These are phyloP conservation scores for Backusella tuberculispora DNA, from an alignment of 192 early-diverging fungal genomes.

Conservation along the genomic window DNA sequence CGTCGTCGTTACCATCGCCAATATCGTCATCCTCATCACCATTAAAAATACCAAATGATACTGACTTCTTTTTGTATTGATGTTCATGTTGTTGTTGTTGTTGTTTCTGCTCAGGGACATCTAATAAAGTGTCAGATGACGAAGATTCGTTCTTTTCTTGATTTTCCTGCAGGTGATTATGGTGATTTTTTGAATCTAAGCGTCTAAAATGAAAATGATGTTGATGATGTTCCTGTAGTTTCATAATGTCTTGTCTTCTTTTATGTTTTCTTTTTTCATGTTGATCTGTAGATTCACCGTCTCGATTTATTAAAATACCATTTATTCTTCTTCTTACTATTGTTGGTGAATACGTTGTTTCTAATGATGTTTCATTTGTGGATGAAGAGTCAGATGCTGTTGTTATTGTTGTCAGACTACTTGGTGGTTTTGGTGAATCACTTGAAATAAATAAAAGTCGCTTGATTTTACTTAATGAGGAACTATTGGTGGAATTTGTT, in stretches of 20 bases:
- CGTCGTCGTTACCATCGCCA: constrained; percentile 1
- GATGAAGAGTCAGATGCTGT: background rate
- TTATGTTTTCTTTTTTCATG: constrained; percentile 4
- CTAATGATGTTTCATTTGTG: background rate
- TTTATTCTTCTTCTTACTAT: background rate
- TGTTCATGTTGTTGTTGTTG: background rate
- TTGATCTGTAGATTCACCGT: constrained; percentile 26
- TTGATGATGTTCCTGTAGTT: background rate
- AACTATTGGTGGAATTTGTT: constrained; percentile 6
- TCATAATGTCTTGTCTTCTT: constrained; percentile 22
- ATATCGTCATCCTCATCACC: background rate
- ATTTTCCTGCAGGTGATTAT: background rate
- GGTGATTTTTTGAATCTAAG: constrained; percentile 11
- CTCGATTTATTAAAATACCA: constrained; percentile 26
- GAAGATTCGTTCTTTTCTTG: background rate
- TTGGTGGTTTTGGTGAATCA: constrained; percentile 4
- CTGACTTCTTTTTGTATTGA: background rate
- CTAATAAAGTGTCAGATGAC: background rate
- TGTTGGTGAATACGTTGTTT: background rate
- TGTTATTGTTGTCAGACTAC: constrained; percentile 1
- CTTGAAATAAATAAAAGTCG: constrained; percentile 5
- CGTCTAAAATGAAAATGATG: constrained; percentile 16
- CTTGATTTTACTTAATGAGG: constrained; percentile 21
- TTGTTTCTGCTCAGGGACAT: background rate
- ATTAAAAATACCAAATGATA: background rate